Evolutionary conservation across 257 asterid species (phyloP).

Genomic region (Cordia subcordata): DNA sequence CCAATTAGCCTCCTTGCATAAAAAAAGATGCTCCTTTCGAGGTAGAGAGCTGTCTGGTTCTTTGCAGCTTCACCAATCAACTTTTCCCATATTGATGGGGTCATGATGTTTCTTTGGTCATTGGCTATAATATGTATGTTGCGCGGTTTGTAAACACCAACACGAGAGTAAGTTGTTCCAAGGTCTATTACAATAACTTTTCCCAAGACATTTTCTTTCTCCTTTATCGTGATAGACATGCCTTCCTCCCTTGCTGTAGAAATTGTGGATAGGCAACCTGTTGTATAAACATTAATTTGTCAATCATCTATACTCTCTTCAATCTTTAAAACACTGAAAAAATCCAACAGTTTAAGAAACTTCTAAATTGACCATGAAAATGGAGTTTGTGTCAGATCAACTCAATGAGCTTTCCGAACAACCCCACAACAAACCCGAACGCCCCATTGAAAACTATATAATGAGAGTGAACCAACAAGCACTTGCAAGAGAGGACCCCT

Average conservation of each 20-base stretch:
- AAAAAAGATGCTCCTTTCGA: conserved; percentile 5
- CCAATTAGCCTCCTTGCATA: conserved; percentile 10
- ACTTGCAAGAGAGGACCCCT: too few relatives aligned
- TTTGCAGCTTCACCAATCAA: conserved; percentile 13
- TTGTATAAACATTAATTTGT: not conserved
- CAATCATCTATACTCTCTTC: too few relatives aligned
- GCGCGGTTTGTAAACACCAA: conserved; percentile 8
- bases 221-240: too few relatives aligned
- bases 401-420: too few relatives aligned
- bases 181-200: conserved; percentile 12
- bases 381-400: too few relatives aligned
- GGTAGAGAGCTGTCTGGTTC: conserved; percentile 6
- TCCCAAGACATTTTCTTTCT: too few relatives aligned
- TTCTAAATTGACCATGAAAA: too few relatives aligned
- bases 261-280: conserved; percentile 9
- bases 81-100: conserved; percentile 15
- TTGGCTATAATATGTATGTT: conserved; percentile 5
- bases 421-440: too few relatives aligned
- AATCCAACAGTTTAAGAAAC: too few relatives aligned
- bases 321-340: too few relatives aligned
- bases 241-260: conserved; percentile 10
- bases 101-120: conserved; percentile 10
- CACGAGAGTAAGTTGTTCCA: conserved; percentile 14
- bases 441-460: too few relatives aligned
- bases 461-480: too few relatives aligned